phyloP scores from a whole-genome alignment of 305 asterid genomes.

The Solanum hybrid region DNA sequence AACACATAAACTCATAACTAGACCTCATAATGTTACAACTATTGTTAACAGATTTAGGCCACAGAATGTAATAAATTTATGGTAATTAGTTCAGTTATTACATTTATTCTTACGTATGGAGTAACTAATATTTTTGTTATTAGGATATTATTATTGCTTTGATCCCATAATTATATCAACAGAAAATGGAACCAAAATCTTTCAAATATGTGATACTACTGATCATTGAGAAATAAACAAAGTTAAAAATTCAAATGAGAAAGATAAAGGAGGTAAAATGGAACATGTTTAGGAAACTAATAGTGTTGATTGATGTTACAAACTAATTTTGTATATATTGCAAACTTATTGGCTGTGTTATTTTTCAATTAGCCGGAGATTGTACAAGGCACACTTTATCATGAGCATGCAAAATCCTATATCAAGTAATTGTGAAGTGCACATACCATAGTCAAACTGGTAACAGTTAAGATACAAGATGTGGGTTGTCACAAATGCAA shows the following conservation, averaged over 20 bases:
- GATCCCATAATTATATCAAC: not conserved
- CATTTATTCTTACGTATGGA: not conserved
- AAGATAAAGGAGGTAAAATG: not conserved
- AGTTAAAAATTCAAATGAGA: not conserved
- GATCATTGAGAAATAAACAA: not conserved
- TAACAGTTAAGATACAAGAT: constrained; percentile 68
- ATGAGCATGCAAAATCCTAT: not conserved
- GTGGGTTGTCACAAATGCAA: constrained; percentile 77
- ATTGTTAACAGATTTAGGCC: not conserved
- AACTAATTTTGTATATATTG: not conserved
- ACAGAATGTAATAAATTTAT: not conserved
- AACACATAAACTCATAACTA: not conserved
- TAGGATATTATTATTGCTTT: not conserved
- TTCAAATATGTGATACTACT: not conserved
- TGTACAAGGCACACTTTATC: not conserved
- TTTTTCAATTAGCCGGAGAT: not conserved
- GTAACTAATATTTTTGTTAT: not conserved
- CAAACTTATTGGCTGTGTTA: not conserved
- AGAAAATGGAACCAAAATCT: not conserved
- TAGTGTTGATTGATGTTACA: not conserved
- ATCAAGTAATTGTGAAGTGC: constrained; percentile 8
- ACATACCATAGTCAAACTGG: constrained; percentile 58
- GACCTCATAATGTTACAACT: not conserved
- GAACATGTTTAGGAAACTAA: not conserved
- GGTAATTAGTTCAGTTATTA: not conserved